Evolutionary conservation across 1,284 basidiomycete species (phyloP), one percentile per base, ranked within the genome.

Genomic region (Grifola frondosa): DNA sequence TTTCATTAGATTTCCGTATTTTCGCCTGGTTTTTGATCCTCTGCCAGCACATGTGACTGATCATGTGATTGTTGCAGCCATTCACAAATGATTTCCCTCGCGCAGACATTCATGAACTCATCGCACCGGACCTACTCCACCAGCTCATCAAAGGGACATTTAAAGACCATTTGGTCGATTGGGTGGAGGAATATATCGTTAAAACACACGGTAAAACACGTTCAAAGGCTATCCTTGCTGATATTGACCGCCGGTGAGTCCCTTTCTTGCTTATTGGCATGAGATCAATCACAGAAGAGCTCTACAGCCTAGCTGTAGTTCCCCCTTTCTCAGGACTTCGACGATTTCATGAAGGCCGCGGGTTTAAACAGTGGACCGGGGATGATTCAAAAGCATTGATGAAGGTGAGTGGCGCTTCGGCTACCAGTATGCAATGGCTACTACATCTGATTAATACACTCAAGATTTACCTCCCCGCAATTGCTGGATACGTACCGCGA

Each of bases 71-170:
- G n/a, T 24, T 28, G 16, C 11, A 35, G 40, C 59, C 58, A 3
- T 60, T 62, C 50, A 63, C 59, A 17, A 24, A 33, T 5, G 37
- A 49, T 17, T 59, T 61, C 20, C 54, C 58, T 1, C 49, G 54
- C 15, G 52, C 52, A 4, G 51, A 66, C 38, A 61, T 64, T 11
- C 51, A 58, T 23, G 35, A 56, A n/a, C 20, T 58, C 0, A 9
- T 65, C 4, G 40, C 63, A 0, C 56, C 56, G 1, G 61, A 64
- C 33, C 19, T 60, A 3, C 49, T 64, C 0, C 60, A 61, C 34
- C 60, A 62, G 25, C 23, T 63, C 2, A 58, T 62, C 43, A 60
- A 63, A 34, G 59, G 61, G 3, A 46, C 58, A 0, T 61, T 60
- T 50, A 61, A 60, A 28, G 59, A 62, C 33, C 59, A 64, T 37